phyloP scores from a whole-genome alignment of 208 protist species.

The Crithidia sp. region DNA sequence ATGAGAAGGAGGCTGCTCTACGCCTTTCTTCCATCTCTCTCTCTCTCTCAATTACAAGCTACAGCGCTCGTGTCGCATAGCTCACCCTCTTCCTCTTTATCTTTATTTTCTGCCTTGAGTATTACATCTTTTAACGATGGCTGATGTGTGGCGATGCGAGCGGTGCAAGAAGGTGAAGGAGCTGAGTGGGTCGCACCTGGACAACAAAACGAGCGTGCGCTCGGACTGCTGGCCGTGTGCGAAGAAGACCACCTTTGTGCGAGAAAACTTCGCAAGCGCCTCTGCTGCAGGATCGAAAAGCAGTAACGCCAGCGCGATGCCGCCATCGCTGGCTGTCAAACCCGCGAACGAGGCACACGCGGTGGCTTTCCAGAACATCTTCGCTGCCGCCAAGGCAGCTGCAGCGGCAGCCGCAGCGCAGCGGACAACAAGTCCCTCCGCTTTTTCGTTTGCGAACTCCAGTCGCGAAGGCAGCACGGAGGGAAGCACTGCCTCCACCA shows the following conservation, averaged over 20 bases:
- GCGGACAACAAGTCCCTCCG: not conserved
- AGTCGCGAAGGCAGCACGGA: not conserved
- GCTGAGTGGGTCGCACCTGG: conserved; percentile 45
- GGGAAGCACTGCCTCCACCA: not conserved
- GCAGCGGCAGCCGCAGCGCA: not conserved
- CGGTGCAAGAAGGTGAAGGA: conserved; percentile 54
- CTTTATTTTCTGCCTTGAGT: too few species aligned
- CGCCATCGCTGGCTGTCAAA: conserved; percentile 5
- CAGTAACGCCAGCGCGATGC: conserved; percentile 2
- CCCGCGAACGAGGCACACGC: conserved; percentile 8
- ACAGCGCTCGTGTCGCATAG: too few species aligned
- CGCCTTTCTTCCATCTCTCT: too few species aligned
- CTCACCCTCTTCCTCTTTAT: too few species aligned
- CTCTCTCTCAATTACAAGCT: too few species aligned
- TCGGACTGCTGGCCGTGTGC: conserved; percentile 66
- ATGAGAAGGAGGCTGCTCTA: too few species aligned
- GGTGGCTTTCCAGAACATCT: conserved; percentile 16
- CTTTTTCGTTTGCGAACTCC: not conserved
- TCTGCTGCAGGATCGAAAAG: conserved; percentile 8
- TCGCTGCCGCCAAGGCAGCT: conserved; percentile 12
- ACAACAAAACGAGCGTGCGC: conserved; percentile 45
- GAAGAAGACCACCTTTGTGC: conserved; percentile 51
- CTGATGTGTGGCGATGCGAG: conserved; percentile 41
- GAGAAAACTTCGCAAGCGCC: not conserved
- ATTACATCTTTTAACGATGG: too few species aligned